phyloP scores from a whole-genome alignment of 192 early-diverging fungal genomes.

The Umbelopsis vinacea region DNA sequence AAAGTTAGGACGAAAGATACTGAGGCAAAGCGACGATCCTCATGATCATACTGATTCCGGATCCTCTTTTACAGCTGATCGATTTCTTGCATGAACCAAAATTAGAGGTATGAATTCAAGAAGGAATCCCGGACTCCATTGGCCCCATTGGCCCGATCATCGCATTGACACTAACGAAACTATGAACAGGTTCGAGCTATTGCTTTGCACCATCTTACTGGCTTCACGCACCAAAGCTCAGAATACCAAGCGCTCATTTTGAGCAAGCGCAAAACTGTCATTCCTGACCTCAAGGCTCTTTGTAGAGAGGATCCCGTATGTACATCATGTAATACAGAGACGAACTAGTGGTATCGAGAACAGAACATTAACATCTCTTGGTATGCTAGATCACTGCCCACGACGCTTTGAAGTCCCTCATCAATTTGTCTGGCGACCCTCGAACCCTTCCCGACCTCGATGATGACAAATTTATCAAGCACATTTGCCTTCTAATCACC shows the following conservation, averaged over 20 bases:
- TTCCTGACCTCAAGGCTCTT: slow-evolving; percentile 70
- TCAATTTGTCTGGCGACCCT: slow-evolving; percentile 81
- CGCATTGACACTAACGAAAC: no score
- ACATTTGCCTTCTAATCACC: slow-evolving; percentile 71
- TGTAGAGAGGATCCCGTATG: slow-evolving; percentile 71
- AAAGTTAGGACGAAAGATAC: neutral
- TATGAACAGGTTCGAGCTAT: slow-evolving; percentile 69
- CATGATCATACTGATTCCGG: neutral
- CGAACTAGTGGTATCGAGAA: neutral
- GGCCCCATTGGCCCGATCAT: no score
- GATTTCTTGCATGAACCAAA: slow-evolving; percentile 73
- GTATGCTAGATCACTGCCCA: slow-evolving; percentile 73
- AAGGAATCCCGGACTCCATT: no score
- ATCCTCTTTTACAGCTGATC: slow-evolving; percentile 56
- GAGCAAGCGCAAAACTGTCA: slow-evolving; percentile 59
- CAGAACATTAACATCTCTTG: neutral
- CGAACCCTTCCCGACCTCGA: slow-evolving; percentile 66
- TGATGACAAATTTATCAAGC: slow-evolving; percentile 71
- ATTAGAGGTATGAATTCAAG: slow-evolving; percentile 58
- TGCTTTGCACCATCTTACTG: slow-evolving; percentile 77
- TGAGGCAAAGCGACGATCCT: neutral
- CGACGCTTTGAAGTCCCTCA: slow-evolving; percentile 78
- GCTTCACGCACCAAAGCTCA: slow-evolving; percentile 64
- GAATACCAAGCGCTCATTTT: slow-evolving; percentile 65
- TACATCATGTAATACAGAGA: no score